Evolutionary conservation across 1,284 basidiomycete species (phyloP).

Genomic region (Retiboletus flavoniger): DNA sequence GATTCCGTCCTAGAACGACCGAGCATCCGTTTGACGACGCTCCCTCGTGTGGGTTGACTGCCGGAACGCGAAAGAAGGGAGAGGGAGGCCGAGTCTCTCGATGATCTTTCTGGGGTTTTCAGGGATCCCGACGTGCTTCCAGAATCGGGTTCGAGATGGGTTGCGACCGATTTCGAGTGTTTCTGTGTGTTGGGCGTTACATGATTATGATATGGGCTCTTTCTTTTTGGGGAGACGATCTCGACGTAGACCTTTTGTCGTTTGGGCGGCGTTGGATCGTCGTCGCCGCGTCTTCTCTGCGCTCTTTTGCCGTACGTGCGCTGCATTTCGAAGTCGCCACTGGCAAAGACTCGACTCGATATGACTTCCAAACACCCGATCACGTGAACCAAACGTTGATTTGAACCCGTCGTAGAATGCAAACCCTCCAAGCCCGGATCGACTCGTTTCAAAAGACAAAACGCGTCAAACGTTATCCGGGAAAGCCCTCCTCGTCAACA

Average conservation of each 20-base stretch:
- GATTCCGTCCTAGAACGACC: constrained; percentile 54
- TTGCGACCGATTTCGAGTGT: not conserved
- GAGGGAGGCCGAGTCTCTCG: not conserved
- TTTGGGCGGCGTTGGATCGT: constrained; percentile 21
- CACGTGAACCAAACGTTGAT: constrained; percentile 9
- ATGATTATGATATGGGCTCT: not conserved
- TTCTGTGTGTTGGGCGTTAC: not conserved
- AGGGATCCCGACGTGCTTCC: not conserved
- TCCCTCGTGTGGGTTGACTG: constrained; percentile 11
- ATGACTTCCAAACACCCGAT: too few relatives aligned
- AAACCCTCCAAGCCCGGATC: constrained; percentile 53
- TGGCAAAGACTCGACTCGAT: too few relatives aligned
- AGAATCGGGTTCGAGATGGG: not conserved
- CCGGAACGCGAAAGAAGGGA: constrained; percentile 3
- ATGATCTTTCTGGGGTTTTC: constrained; percentile 21
- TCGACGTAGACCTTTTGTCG: constrained; percentile 21
- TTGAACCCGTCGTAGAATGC: constrained; percentile 35
- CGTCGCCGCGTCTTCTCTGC: constrained; percentile 9
- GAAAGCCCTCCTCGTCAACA: constrained; percentile 37
- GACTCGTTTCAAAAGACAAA: constrained; percentile 57
- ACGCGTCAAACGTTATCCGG: constrained; percentile 49
- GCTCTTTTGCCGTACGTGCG: constrained; percentile 46
- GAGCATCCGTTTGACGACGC: constrained; percentile 47
- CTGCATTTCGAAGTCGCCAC: constrained; percentile 18
- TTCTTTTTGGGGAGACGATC: constrained; percentile 23